Conservation (phyloP, 805 yeast genomes). For the Torulaspora quercuum region DNA sequence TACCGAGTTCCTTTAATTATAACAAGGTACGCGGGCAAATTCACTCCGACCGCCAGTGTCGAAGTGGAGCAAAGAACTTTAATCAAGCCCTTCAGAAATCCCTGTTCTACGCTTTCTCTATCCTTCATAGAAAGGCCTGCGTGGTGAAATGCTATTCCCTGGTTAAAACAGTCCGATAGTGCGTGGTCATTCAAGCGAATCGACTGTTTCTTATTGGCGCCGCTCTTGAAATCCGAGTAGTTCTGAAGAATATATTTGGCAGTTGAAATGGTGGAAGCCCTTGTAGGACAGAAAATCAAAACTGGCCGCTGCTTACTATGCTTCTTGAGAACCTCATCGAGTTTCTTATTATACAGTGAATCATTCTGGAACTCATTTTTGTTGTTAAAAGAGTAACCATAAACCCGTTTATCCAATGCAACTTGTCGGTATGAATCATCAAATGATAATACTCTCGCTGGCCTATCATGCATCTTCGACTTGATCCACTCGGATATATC, state of each 20-base stretch:
- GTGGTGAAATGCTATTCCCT: conserved; percentile 54
- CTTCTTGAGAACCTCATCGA: conserved; percentile 39
- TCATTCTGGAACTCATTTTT: conserved; percentile 51
- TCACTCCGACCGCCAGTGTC: conserved; percentile 59
- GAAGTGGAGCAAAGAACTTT: conserved; percentile 54
- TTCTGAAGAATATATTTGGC: conserved; percentile 41
- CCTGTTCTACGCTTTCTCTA: conserved; percentile 44
- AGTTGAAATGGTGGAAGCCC: conserved; percentile 46
- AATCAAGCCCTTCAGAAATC: conserved; percentile 43
- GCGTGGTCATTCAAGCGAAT: conserved; percentile 14
- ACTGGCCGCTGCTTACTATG: conserved; percentile 45
- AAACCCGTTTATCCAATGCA: conserved; percentile 40
- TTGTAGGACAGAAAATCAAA: conserved; percentile 51
- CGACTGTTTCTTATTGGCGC: background rate
- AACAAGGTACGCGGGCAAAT: conserved; percentile 58
- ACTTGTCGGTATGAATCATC: conserved; percentile 51
- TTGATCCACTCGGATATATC: conserved; percentile 48
- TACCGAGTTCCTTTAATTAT: conserved; percentile 60
- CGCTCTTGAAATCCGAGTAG: conserved; percentile 1
- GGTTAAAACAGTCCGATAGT: conserved; percentile 15
- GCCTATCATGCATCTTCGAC: conserved; percentile 16
- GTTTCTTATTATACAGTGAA: conserved; percentile 40
- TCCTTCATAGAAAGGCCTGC: conserved; percentile 53
- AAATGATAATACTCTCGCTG: conserved; percentile 42
- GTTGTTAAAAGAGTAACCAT: conserved; percentile 40